Percentiles rank a stretch among this genome's conserved stretches.
Evolutionary conservation across 2,329 filamentous ascomycete genomes (phyloP).

Genomic region (Xylaria sp.): DNA sequence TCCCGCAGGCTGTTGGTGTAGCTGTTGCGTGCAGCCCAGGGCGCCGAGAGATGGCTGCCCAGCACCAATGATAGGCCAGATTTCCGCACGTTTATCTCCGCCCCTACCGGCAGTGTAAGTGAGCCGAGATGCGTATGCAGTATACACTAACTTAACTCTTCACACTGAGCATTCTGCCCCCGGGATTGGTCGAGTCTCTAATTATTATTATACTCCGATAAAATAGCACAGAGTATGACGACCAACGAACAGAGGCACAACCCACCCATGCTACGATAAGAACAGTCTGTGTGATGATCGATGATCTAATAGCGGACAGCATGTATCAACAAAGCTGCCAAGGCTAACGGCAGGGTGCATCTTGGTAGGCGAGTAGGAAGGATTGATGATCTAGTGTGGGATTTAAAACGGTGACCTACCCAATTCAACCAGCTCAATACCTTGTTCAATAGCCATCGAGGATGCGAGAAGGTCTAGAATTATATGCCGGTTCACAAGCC

Average conservation of each 20-base stretch:
- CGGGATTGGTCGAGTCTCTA: not conserved
- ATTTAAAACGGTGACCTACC: not conserved
- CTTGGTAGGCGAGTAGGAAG: too few relatives aligned
- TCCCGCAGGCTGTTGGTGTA: constrained; percentile 14
- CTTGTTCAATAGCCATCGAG: not conserved
- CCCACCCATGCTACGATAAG: not conserved
- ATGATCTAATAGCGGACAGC: not conserved
- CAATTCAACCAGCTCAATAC: not conserved
- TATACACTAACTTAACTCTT: not conserved
- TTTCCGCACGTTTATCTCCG: constrained; percentile 23
- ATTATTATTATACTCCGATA: not conserved
- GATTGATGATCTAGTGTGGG: not conserved
- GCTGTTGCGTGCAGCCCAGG: constrained; percentile 11
- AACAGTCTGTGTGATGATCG: not conserved
- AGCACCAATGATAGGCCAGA: constrained; percentile 26
- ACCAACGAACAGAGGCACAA: not conserved
- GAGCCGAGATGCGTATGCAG: not conserved
- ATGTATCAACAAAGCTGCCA: not conserved
- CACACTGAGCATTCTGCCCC: too few relatives aligned
- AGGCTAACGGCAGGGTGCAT: not conserved
- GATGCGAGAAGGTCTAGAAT: not conserved
- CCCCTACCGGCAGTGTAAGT: not conserved
- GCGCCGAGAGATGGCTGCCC: not conserved
- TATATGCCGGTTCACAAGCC: not conserved
- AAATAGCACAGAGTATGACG: not conserved